A percentile compares a stretch with the other conserved stretches of the same genome.
Conservation (phyloP, 106 monocot genomes). For the Acorus calamus region DNA sequence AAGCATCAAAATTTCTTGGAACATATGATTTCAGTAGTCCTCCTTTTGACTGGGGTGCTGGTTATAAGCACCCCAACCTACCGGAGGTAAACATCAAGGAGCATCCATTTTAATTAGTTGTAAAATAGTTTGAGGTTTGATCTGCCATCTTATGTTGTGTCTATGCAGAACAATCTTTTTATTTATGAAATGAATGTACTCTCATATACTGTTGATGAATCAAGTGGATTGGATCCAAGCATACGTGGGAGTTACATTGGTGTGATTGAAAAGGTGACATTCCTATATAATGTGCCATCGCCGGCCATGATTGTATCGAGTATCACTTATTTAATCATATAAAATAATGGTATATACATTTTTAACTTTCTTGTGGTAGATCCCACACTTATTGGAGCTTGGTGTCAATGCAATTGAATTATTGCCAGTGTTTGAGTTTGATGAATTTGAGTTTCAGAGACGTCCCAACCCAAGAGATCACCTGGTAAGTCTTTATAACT, state of each 20-base stretch:
- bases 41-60: slow-evolving; percentile 86
- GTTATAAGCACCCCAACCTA: slow-evolving; percentile 81
- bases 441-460: slow-evolving; percentile 91
- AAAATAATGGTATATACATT: too few species aligned
- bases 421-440: slow-evolving; percentile 95
- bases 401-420: slow-evolving; percentile 95
- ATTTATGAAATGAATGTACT: slow-evolving; percentile 99
- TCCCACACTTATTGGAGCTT: slow-evolving; percentile 86
- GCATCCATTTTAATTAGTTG: not conserved
- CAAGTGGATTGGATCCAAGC: slow-evolving; percentile 59
- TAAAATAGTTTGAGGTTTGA: not conserved
- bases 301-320: too few species aligned
- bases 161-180: slow-evolving; percentile 72
- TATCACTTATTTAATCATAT: too few species aligned
- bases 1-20: slow-evolving; percentile 49
- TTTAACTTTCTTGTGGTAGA: slow-evolving; percentile 33
- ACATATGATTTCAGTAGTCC: slow-evolving; percentile 64
- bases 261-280: slow-evolving; percentile 68
- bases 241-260: slow-evolving; percentile 91
- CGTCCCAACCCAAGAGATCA: slow-evolving; percentile 83
- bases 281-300: too few species aligned
- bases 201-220: slow-evolving; percentile 76
- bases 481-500: slow-evolving; percentile 44
- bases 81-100: slow-evolving; percentile 47
- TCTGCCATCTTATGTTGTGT: not conserved